Percentiles rank a stretch among this genome's conserved stretches.
These are phyloP conservation scores for Carex pumila DNA, from an alignment of 176 grass and related monocot species.

Conservation along the genomic window DNA sequence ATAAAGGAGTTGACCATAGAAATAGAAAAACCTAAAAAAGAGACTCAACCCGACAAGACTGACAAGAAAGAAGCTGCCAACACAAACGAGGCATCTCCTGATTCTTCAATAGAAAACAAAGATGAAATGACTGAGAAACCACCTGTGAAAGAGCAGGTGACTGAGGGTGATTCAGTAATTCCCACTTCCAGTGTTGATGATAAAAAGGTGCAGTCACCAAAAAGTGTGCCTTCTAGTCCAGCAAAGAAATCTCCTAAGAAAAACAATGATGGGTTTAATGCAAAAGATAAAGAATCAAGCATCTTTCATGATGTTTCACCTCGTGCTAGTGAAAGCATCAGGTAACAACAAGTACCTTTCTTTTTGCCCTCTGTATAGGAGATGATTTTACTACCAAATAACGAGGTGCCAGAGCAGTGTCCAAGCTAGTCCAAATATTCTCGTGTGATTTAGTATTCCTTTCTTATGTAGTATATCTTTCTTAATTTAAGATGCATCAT, in stretches of 20 bases:
- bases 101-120: conserved; percentile 40
- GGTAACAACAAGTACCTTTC: conserved; percentile 35
- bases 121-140: conserved; percentile 49
- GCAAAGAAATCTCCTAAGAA: conserved; percentile 44
- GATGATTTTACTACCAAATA: background rate
- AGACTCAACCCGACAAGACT: conserved; percentile 37
- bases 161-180: conserved; percentile 38
- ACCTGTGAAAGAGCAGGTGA: conserved; percentile 25
- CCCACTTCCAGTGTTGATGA: conserved; percentile 29
- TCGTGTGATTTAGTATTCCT: conserved; percentile 5
- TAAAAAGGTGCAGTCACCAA: conserved; percentile 23
- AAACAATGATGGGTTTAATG: conserved; percentile 40
- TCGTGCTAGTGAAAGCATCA: conserved; percentile 51
- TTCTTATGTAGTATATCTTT: background rate
- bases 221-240: conserved; percentile 60
- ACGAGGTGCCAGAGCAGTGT: background rate
- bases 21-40: conserved; percentile 55
- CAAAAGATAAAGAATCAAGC: conserved; percentile 28
- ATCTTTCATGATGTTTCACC: conserved; percentile 53
- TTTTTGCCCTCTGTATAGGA: background rate
- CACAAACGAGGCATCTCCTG: conserved; percentile 20
- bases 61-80: conserved; percentile 42
- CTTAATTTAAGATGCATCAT: background rate
- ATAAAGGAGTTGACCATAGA: conserved; percentile 97
- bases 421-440: background rate